These are phyloP conservation scores for Mycothermus thermophilus DNA, from an alignment of 495 filamentous ascomycete genomes.

Conservation along the genomic window DNA sequence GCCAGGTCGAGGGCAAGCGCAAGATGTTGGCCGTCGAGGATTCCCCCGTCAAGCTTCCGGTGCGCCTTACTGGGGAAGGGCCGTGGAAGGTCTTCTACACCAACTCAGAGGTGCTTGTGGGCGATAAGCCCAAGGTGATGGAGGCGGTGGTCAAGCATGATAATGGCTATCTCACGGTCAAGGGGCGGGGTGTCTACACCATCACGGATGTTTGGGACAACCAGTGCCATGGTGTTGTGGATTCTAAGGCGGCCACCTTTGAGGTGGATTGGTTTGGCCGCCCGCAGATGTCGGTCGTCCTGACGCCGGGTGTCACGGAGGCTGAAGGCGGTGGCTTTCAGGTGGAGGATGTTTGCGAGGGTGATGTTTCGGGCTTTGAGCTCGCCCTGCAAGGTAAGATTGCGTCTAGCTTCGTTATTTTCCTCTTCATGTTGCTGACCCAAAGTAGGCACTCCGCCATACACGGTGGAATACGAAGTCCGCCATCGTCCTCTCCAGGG, in stretches of 20 bases:
- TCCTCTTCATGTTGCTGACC: too few relatives aligned
- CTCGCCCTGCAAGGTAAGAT: slow-evolving; percentile 56
- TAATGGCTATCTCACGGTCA: slow-evolving; percentile 59
- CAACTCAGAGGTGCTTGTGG: slow-evolving; percentile 39
- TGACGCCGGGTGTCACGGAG: slow-evolving; percentile 41
- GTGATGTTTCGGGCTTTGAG: slow-evolving; percentile 79
- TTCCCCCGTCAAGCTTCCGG: slow-evolving; percentile 54
- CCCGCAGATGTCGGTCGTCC: slow-evolving; percentile 54
- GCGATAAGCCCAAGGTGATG: slow-evolving; percentile 7
- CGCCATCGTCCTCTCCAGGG: slow-evolving; percentile 50
- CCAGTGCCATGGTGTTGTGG: slow-evolving; percentile 67
- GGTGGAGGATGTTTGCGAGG: slow-evolving; percentile 81
- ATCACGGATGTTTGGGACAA: slow-evolving; percentile 62
- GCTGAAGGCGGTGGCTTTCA: slow-evolving; percentile 39
- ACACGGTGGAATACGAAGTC: slow-evolving; percentile 67
- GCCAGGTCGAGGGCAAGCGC: slow-evolving; percentile 62
- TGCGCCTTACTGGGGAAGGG: slow-evolving; percentile 67
- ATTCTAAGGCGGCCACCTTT: slow-evolving; percentile 56
- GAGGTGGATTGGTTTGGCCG: slow-evolving; percentile 71
- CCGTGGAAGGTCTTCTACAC: slow-evolving; percentile 71
- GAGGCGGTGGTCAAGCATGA: slow-evolving; percentile 34
- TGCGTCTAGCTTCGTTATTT: too few relatives aligned
- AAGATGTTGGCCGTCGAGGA: slow-evolving; percentile 61
- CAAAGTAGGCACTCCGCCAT: slow-evolving; percentile 62
- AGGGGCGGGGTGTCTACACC: slow-evolving; percentile 57